Conservation (phyloP, 208 protist species). For the Acanthamoeba culbertsoni region DNA sequence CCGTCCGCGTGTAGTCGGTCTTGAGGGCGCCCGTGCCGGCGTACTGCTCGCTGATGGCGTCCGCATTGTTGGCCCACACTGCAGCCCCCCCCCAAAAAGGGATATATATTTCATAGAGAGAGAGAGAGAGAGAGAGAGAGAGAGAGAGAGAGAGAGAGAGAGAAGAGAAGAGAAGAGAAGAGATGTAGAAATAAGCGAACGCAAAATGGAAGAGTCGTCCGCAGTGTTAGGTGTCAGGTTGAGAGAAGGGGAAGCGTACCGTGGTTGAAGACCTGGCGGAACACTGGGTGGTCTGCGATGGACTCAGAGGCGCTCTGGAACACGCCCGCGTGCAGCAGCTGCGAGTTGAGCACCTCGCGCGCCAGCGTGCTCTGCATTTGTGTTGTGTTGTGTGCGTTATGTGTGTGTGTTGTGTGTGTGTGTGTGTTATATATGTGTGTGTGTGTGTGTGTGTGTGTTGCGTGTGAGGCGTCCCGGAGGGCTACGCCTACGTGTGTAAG, state of each 20-base stretch:
- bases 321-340: neutral
- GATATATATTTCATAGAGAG: too few relatives aligned
- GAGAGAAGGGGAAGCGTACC: neutral
- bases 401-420: too few relatives aligned
- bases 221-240: too few relatives aligned
- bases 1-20: conserved; percentile 81
- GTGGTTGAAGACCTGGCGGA: neutral
- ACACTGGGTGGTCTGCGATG: neutral
- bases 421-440: too few relatives aligned
- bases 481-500: neutral
- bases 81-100: too few relatives aligned
- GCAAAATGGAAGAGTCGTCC: neutral
- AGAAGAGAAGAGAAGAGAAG: too few relatives aligned
- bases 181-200: neutral
- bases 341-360: neutral
- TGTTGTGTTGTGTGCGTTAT: too few relatives aligned
- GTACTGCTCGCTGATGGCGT: conserved; percentile 79
- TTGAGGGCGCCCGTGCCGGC: conserved; percentile 81
- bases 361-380: conserved; percentile 54
- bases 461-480: neutral
- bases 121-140: too few relatives aligned
- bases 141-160: too few relatives aligned
- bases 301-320: neutral
- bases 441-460: too few relatives aligned
- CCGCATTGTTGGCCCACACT: conserved; percentile 85